These are phyloP conservation scores for Ganoderma lucidum DNA, from an alignment of 1,284 basidiomycete species.

Conservation along the genomic window DNA sequence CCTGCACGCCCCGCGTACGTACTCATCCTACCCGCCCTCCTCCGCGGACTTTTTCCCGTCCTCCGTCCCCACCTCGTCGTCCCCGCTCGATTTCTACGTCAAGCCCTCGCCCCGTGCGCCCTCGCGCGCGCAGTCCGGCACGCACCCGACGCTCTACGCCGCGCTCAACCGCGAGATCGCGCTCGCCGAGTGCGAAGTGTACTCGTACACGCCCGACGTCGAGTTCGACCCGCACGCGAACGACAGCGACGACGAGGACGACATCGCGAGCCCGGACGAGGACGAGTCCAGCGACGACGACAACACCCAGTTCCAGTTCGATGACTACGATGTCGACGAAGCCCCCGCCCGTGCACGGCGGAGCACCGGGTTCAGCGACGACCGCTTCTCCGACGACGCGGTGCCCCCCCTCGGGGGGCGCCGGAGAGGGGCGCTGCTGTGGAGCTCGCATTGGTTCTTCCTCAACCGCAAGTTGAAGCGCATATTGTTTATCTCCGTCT, in stretches of 20 bases:
- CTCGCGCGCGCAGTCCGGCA: constrained; percentile 49
- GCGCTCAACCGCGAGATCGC: constrained; percentile 92
- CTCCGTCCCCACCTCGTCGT: constrained; percentile 72
- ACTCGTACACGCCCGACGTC: constrained; percentile 92
- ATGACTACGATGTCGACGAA: constrained; percentile 81
- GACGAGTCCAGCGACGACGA: constrained; percentile 68
- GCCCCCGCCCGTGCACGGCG: constrained; percentile 49
- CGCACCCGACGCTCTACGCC: constrained; percentile 86
- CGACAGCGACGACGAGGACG: constrained; percentile 81
- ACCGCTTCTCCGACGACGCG: constrained; percentile 30
- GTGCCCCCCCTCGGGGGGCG: constrained; percentile 22
- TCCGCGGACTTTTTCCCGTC: constrained; percentile 79
- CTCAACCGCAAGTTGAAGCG: constrained; percentile 93
- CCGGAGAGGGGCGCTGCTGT: constrained; percentile 83
- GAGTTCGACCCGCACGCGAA: constrained; percentile 95
- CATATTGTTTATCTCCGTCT: constrained; percentile 92
- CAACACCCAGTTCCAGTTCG: constrained; percentile 79
- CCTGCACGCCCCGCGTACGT: constrained; percentile 73
- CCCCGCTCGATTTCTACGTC: constrained; percentile 61
- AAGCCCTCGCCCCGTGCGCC: constrained; percentile 70
- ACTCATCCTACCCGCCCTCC: constrained; percentile 81
- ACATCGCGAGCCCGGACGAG: constrained; percentile 64
- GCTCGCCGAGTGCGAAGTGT: constrained; percentile 94
- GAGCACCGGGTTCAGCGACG: constrained; percentile 44
- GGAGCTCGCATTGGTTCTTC: constrained; percentile 99